These are phyloP conservation scores for Nakazawaea wickerhamii DNA, from an alignment of 805 yeast genomes.

Conservation along the genomic window DNA sequence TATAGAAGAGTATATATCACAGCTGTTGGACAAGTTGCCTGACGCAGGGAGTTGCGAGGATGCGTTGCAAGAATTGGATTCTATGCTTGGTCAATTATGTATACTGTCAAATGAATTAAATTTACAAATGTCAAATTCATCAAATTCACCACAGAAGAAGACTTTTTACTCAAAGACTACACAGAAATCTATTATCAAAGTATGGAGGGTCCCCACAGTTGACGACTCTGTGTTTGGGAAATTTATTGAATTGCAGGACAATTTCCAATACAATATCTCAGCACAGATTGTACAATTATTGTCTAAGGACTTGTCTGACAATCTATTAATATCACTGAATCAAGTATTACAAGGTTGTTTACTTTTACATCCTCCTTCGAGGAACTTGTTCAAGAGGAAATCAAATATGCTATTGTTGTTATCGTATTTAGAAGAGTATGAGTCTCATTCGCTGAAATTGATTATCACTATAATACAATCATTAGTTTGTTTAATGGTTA, in stretches of 20 bases:
- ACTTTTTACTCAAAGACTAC: slow-evolving; percentile 7
- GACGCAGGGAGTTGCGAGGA: neutral
- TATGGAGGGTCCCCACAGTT: slow-evolving; percentile 25
- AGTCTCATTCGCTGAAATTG: slow-evolving; percentile 17
- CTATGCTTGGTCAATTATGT: slow-evolving; percentile 15
- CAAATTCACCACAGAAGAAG: slow-evolving; percentile 6
- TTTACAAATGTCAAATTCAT: slow-evolving; percentile 1
- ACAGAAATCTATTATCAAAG: slow-evolving; percentile 13
- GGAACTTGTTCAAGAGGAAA: slow-evolving; percentile 40
- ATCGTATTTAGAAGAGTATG: slow-evolving; percentile 18
- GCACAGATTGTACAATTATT: slow-evolving; percentile 26
- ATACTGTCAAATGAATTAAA: slow-evolving; percentile 5
- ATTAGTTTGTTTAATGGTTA: slow-evolving; percentile 51
- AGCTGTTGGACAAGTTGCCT: slow-evolving; percentile 14
- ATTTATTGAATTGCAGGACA: slow-evolving; percentile 45
- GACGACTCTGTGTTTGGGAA: slow-evolving; percentile 28
- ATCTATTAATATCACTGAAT: slow-evolving; percentile 20
- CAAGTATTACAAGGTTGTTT: slow-evolving; percentile 54
- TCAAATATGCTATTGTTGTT: slow-evolving; percentile 34
- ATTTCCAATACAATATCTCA: slow-evolving; percentile 46
- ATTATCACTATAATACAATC: slow-evolving; percentile 43
- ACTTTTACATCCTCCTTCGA: slow-evolving; percentile 50
- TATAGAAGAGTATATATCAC: slow-evolving; percentile 17
- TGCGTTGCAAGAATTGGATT: slow-evolving; percentile 12
- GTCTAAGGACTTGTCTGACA: slow-evolving; percentile 15